phyloP scores from a whole-genome alignment of 352 stramenopile species.

The Phytophthora constricta region DNA sequence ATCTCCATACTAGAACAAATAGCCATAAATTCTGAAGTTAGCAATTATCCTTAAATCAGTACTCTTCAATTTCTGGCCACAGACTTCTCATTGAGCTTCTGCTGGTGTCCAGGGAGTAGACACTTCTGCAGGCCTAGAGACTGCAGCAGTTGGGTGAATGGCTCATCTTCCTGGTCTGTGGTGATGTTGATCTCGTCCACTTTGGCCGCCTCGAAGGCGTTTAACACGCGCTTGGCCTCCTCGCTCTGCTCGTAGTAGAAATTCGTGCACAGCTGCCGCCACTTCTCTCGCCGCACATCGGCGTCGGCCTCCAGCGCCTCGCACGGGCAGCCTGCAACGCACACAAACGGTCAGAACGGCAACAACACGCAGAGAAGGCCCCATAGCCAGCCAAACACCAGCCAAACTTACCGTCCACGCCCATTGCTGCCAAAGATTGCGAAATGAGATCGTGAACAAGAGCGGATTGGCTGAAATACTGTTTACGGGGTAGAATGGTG shows the following conservation, averaged over 20 bases:
- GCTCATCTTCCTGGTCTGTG: slow-evolving; percentile 30
- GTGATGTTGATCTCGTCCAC: slow-evolving; percentile 66
- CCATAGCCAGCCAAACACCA: slow-evolving; percentile 1
- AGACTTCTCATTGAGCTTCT: slow-evolving; percentile 49
- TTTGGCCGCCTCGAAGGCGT: slow-evolving; percentile 69
- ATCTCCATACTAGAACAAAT: slow-evolving; percentile 48
- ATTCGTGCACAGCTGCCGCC: slow-evolving; percentile 61
- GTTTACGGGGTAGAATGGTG: no score
- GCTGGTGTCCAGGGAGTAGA: slow-evolving; percentile 42
- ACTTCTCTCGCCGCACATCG: slow-evolving; percentile 46
- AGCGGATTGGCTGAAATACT: slow-evolving; percentile 22
- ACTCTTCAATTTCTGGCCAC: no score
- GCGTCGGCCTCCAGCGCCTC: slow-evolving; percentile 29
- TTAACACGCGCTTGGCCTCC: slow-evolving; percentile 66
- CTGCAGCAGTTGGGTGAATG: slow-evolving; percentile 36
- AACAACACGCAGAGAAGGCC: neutral
- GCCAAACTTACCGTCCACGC: slow-evolving; percentile 17
- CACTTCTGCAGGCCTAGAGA: slow-evolving; percentile 56
- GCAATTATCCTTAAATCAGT: neutral
- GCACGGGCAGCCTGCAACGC: slow-evolving; percentile 44
- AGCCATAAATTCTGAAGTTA: slow-evolving; percentile 3
- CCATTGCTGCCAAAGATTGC: slow-evolving; percentile 20
- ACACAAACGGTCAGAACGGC: slow-evolving; percentile 6
- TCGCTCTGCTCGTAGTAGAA: slow-evolving; percentile 74
- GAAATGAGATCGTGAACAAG: neutral